phyloP scores from a whole-genome alignment of 2,329 filamentous ascomycete genomes.

The Fusarium multiceps region DNA sequence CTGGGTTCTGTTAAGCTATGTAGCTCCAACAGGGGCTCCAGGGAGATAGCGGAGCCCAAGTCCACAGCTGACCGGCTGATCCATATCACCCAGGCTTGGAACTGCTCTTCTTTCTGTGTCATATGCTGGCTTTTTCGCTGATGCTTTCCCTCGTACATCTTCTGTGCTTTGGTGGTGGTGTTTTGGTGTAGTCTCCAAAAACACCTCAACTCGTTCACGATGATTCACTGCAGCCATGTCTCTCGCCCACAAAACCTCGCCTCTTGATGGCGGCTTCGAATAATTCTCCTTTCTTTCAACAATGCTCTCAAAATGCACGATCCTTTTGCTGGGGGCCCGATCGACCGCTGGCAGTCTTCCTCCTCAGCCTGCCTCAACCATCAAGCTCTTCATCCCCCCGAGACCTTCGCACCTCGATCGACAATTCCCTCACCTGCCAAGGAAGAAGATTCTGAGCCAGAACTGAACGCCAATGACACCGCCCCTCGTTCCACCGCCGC shows the following conservation, averaged over 20 bases:
- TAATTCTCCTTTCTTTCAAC: rapidly evolving
- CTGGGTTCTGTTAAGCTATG: no score
- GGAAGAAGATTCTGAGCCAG: constrained; percentile 6
- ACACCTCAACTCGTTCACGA: background rate
- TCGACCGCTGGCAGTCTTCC: background rate
- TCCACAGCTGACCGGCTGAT: no score
- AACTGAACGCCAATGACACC: constrained; percentile 13
- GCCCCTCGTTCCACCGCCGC: constrained; percentile 20
- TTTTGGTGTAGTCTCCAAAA: no score
- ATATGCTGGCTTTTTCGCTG: no score
- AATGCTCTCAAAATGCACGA: background rate
- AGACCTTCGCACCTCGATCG: background rate
- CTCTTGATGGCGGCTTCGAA: rapidly evolving
- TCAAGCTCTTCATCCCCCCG: constrained; percentile 1
- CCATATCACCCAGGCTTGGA: no score
- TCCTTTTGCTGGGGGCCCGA: no score
- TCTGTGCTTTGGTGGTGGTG: no score
- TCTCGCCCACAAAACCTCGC: rapidly evolving
- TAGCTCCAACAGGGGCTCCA: no score
- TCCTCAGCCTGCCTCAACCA: background rate
- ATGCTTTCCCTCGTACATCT: no score
- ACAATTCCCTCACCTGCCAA: background rate
- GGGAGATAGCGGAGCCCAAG: no score
- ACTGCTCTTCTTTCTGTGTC: no score
- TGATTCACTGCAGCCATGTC: constrained; percentile 13